Evolutionary conservation across 2,329 filamentous ascomycete species (phyloP).

Genomic region (Arthrobotrys sinensis): DNA sequence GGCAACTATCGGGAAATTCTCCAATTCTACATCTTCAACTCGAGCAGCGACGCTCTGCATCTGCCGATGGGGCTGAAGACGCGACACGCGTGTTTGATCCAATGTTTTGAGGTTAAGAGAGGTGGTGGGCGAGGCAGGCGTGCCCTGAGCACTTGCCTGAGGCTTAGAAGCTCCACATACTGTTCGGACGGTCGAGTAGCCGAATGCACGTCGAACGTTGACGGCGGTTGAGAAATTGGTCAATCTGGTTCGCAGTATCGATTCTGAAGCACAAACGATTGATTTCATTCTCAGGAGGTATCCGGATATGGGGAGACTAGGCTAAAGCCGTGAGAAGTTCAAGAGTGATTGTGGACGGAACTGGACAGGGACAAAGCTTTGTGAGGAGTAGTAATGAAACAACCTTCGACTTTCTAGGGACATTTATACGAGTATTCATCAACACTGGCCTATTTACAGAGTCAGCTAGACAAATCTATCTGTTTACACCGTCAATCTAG

Average conservation of each 20-base stretch:
- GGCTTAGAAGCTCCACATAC: neutral
- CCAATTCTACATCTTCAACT: neutral
- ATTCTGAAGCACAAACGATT: neutral
- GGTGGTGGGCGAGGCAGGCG: neutral
- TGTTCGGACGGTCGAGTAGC: neutral
- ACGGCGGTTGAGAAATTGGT: neutral
- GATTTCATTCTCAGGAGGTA: neutral
- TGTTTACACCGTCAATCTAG: too few relatives aligned
- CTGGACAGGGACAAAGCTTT: neutral
- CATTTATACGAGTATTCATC: neutral
- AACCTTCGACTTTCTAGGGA: neutral
- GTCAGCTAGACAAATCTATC: neutral
- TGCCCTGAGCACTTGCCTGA: neutral
- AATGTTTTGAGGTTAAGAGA: neutral
- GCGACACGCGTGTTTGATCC: neutral
- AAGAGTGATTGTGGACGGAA: neutral
- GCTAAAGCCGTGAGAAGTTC: neutral
- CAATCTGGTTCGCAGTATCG: conserved; percentile 16
- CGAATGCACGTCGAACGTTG: neutral
- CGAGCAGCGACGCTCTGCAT: conserved; percentile 15
- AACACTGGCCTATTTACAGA: neutral
- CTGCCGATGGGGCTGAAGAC: conserved; percentile 3
- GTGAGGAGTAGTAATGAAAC: neutral
- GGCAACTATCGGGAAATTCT: conserved; percentile 4
- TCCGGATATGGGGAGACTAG: neutral